Base-by-base conservation (phyloP, 2,329 filamentous ascomycete genomes). In the Xylogone sp. region DNA sequence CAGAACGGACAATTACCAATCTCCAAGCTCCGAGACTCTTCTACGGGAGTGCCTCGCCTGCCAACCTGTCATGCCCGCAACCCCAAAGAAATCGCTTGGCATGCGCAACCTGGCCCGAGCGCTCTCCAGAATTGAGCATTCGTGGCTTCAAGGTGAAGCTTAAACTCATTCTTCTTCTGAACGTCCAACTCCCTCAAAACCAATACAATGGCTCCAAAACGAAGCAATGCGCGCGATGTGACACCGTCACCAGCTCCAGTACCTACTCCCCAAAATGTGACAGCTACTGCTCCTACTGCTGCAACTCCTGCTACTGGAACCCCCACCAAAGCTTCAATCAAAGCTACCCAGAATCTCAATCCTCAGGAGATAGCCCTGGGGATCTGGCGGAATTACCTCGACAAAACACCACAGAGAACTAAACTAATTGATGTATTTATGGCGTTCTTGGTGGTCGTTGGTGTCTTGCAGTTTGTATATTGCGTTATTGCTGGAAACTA, bases 351-450 rank as follows among this genome's bases (percentile, higher is more conserved):
- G 47, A 60, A 50, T 8, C 57, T 39, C 4, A 39, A 39, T 18
- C 4, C 61, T 1, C 60, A 65, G 22, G 76, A 86, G 63, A 88
- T 95, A 58, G 74, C 85, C 43, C 62, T 77, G 51, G 84, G 84
- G 65, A 78, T 97, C 60, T 87, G 86, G 80, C 75, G 84, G 62
- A 84, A 90, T 71, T 99, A 99, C 72, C 69, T 86, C 50, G 75
- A 86, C 60, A 79, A 84, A 61, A 99, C 94, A 43, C 85, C 93
- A 45, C 92, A 96, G 78, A 84, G 93, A 56, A 93, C 87, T 45
- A 94, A 96, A 80, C 81, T 99, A 55, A 81, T 97, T 56, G 94
- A 99, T 70, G 81, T 82, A 31, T 99, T 99, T 70, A 85, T 99
- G 82, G 82, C 72, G 3, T 99, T 97, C 69, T 75, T 99, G 53